phyloP scores from a whole-genome alignment of 306 rosid species.

The Gleditsia sinensis region DNA sequence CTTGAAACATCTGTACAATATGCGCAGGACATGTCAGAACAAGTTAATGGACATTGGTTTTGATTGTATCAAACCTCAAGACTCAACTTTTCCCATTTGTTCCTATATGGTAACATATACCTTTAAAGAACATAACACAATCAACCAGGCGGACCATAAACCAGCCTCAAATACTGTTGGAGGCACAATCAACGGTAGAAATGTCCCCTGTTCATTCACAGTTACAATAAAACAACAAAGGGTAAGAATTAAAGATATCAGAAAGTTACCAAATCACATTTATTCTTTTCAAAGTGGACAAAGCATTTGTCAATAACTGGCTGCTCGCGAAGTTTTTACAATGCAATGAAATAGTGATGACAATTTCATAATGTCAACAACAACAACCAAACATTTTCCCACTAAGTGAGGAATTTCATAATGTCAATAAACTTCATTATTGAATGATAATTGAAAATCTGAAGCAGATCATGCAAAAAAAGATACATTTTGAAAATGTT shows the following conservation, averaged over 20 bases:
- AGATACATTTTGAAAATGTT: neutral
- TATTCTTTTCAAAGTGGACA: constrained; percentile 9
- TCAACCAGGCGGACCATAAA: constrained; percentile 90
- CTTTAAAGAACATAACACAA: constrained; percentile 85
- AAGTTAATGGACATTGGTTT: constrained; percentile 18
- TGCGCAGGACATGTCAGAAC: constrained; percentile 25
- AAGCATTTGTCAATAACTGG: neutral
- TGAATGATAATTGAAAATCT: constrained; percentile 7
- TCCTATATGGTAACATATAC: constrained; percentile 42
- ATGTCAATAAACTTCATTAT: neutral
- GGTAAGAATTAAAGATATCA: neutral
- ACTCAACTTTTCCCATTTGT: neutral
- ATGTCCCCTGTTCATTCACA: constrained; percentile 71
- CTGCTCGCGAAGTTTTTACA: neutral
- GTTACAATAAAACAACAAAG: constrained; percentile 15
- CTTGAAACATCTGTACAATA: constrained; percentile 91
- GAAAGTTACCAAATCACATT: constrained; percentile 18
- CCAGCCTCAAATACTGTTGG: constrained; percentile 83
- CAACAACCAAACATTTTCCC: no score
- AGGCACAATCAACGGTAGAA: constrained; percentile 85
- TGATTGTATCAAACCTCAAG: constrained; percentile 18
- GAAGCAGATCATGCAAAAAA: neutral
- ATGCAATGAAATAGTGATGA: neutral
- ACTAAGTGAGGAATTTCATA: no score
- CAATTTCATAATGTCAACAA: constrained; percentile 11